Evolutionary conservation across 23 red algal species (phyloP), one percentile per base, ranked within the genome.

Genomic region (Cyanidium caldarium): DNA sequence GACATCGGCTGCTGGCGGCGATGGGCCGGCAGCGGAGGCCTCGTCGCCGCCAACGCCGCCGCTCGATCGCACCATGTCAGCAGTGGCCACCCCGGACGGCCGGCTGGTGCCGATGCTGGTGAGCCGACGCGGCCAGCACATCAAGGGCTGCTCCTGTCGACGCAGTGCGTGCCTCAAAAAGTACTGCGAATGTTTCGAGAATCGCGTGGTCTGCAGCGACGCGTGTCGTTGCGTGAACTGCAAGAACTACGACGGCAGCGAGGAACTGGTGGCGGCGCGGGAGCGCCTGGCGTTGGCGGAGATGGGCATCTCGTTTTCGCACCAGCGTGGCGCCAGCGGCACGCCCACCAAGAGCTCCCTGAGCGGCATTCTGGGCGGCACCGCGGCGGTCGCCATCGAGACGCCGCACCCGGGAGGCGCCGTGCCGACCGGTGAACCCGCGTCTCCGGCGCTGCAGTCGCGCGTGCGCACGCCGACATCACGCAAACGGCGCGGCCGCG

Each of bases 141-240:
- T 76, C 39, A 86, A 87, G 72, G 89, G 89, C 42, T 94, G 89
- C 68, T 80, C 78, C 39, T 94, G 89, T 46, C 68, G 82, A 33
- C 80, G 82, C 66, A 83, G 73, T 23, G 82, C 68, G 7, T 94
- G 89, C 66, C 77, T 87, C 23, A 94, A 94, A 66, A 84, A 85
- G 37, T 94, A 94, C 43, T 94, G 89, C 56, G 89, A 94, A 45
- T 94, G 89, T 69, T 94, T 86, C 45, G 74, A 87, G 35, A 77
- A 67, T 38, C 44, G 69, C 39, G 89, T 94, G 1, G 25, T 77
- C 37, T 94, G 89, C 66, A 82, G 80, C 17, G 83, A 82, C 37
- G 56, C 81, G 38, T 94, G 89, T 77, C 77, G 80, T 35, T 94
- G 89, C 44, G 58, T 81, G 16, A 86, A 80, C 20, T 94, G 87